Conservation (phyloP, 768 basidiomycete species). For the Tylopilus cervinicoccineus region DNA sequence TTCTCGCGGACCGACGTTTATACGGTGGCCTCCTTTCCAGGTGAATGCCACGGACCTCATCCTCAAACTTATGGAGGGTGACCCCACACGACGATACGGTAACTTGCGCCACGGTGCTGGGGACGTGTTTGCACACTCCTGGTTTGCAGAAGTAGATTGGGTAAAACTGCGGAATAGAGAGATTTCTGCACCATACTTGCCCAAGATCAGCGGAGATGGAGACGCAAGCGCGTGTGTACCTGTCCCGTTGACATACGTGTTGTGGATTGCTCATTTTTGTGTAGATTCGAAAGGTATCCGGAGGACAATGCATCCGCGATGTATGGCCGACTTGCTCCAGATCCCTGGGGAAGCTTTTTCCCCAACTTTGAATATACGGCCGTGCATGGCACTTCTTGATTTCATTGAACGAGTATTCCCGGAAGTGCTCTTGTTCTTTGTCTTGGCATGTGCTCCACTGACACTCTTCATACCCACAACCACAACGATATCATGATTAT, state of each 20-base stretch:
- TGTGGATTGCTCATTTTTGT: not conserved
- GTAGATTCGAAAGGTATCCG: slow-evolving; percentile 74
- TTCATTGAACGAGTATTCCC: not conserved
- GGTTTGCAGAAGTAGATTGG: slow-evolving; percentile 97
- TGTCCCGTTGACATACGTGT: not conserved
- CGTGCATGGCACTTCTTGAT: slow-evolving; percentile 34
- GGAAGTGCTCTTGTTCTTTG: not conserved
- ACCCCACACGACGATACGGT: slow-evolving; percentile 85
- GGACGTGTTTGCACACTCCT: slow-evolving; percentile 89
- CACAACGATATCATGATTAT: slow-evolving; percentile 3
- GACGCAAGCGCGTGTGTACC: slow-evolving; percentile 86
- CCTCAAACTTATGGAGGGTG: slow-evolving; percentile 82
- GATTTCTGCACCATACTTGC: slow-evolving; percentile 93
- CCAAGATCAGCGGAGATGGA: slow-evolving; percentile 87
- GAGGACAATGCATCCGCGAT: slow-evolving; percentile 61
- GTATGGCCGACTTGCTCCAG: slow-evolving; percentile 57
- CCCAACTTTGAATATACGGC: slow-evolving; percentile 69
- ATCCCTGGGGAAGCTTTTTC: slow-evolving; percentile 66
- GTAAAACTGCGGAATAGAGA: slow-evolving; percentile 72
- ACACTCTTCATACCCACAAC: slow-evolving; percentile 14
- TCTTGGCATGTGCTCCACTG: slow-evolving; percentile 6
- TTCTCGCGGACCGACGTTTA: slow-evolving; percentile 62
- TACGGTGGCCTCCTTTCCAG: slow-evolving; percentile 78
- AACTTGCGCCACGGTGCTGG: slow-evolving; percentile 85
- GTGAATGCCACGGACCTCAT: slow-evolving; percentile 84